phyloP scores from a whole-genome alignment of 352 stramenopile genomes.

The Phytophthora fragariae region DNA sequence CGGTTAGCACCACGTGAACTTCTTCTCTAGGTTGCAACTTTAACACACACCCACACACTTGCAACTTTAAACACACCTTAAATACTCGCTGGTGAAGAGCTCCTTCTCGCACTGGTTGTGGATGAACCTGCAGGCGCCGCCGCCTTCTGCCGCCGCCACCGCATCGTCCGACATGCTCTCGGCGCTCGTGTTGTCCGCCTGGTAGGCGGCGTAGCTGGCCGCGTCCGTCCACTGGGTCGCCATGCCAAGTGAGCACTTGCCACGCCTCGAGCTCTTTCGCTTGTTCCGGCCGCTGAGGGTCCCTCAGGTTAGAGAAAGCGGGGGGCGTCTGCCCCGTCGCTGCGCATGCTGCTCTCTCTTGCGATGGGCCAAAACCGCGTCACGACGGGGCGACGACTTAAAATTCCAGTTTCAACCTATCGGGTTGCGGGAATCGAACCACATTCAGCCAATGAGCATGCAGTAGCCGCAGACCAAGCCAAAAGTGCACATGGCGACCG shows the following conservation, averaged over 20 bases:
- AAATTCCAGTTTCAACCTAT: slow-evolving; percentile 19
- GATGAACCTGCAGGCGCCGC: slow-evolving; percentile 49
- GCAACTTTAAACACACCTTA: slow-evolving; percentile 46
- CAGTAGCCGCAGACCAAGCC: background rate
- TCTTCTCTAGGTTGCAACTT: background rate
- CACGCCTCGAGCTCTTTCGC: slow-evolving; percentile 3
- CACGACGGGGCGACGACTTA: slow-evolving; percentile 3
- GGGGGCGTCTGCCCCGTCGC: slow-evolving; percentile 23
- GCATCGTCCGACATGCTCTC: slow-evolving; percentile 27
- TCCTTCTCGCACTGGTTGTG: slow-evolving; percentile 81
- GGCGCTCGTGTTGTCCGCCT: slow-evolving; percentile 14
- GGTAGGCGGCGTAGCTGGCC: slow-evolving; percentile 14
- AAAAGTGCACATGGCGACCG: slow-evolving; percentile 16
- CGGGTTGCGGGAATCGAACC: no score
- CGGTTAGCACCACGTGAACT: background rate
- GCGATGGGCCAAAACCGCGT: slow-evolving; percentile 27
- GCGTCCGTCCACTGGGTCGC: slow-evolving; percentile 33
- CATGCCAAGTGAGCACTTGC: slow-evolving; percentile 16
- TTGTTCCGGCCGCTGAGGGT: slow-evolving; percentile 4
- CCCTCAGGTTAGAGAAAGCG: slow-evolving; percentile 22
- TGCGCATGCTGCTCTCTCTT: slow-evolving; percentile 40
- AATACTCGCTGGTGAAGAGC: slow-evolving; percentile 79
- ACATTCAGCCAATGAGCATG: slow-evolving; percentile 16
- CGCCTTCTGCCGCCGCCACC: background rate
- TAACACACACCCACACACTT: background rate